A percentile compares a stretch with the other conserved stretches of the same genome.
Conservation (phyloP, 257 asterid species). For the Ligustrum vulgare region DNA sequence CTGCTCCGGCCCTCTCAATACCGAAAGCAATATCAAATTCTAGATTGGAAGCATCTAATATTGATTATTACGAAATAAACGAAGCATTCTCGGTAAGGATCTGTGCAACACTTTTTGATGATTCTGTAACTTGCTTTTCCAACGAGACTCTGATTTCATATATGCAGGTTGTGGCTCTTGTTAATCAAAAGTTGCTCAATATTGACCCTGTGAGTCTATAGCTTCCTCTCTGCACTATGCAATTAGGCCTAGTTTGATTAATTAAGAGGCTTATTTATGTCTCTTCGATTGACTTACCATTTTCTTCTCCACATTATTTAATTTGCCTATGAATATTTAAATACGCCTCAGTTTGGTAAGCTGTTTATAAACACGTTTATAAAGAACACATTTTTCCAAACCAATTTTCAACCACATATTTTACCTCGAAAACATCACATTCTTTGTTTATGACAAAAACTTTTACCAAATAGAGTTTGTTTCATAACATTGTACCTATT, state of each 20-base stretch:
- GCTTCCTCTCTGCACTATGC: constrained; percentile 10
- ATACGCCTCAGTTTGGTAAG: neutral
- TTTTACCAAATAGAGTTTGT: neutral
- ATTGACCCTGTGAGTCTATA: constrained; percentile 61
- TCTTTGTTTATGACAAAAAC: too few relatives aligned
- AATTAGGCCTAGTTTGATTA: neutral
- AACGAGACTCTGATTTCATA: constrained; percentile 14
- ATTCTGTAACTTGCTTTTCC: constrained; percentile 2
- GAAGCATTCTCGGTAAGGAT: constrained; percentile 92
- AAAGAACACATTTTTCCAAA: too few relatives aligned
- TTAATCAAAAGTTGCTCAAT: constrained; percentile 71
- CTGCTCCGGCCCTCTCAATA: constrained; percentile 94
- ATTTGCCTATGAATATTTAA: neutral
- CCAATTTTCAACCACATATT: too few relatives aligned
- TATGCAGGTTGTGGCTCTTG: constrained; percentile 88
- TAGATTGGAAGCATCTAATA: constrained; percentile 66
- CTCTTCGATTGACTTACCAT: neutral
- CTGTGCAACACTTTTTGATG: neutral
- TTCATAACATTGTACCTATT: constrained; percentile 6
- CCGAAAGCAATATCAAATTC: constrained; percentile 84
- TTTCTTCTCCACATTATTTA: neutral
- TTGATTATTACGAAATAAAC: constrained; percentile 85
- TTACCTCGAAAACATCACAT: too few relatives aligned
- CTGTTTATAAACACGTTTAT: too few relatives aligned
- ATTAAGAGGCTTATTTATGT: constrained; percentile 1